Evolutionary conservation across 352 stramenopile species (phyloP).

Genomic region (Phytophthora hibernalis): DNA sequence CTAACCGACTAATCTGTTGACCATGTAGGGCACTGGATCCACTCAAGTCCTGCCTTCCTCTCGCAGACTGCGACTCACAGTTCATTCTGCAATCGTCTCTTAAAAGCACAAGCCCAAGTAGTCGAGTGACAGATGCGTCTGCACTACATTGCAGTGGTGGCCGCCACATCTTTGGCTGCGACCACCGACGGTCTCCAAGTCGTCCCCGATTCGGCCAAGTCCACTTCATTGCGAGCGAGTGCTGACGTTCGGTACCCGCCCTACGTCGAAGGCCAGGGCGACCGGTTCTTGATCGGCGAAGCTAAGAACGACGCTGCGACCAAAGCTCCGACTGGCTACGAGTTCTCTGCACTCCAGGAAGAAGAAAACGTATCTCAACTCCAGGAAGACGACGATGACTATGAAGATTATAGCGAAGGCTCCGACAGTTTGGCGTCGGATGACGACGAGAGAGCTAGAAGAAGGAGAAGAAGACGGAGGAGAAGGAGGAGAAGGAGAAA

Average conservation of each 20-base stretch:
- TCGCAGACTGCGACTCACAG: too few relatives aligned
- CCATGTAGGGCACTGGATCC: too few relatives aligned
- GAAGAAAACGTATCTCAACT: neutral
- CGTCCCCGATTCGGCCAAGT: slow-evolving; percentile 22
- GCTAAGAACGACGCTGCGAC: neutral
- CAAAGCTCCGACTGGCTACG: slow-evolving; percentile 4
- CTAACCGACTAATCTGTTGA: too few relatives aligned
- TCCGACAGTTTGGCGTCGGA: neutral
- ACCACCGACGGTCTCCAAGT: slow-evolving; percentile 22
- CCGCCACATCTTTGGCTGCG: slow-evolving; percentile 12
- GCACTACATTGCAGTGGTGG: slow-evolving; percentile 17
- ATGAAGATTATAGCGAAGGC: slow-evolving; percentile 6
- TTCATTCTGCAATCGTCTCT: slow-evolving; percentile 17
- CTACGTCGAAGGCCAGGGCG: slow-evolving; percentile 26
- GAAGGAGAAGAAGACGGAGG: slow-evolving; percentile 4
- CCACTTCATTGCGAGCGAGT: slow-evolving; percentile 11
- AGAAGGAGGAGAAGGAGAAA: too few relatives aligned
- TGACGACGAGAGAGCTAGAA: neutral
- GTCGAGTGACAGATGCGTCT: slow-evolving; percentile 7
- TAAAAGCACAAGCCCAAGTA: slow-evolving; percentile 3
- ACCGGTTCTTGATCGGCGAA: slow-evolving; percentile 25
- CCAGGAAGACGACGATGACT: slow-evolving; percentile 6
- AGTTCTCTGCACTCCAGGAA: slow-evolving; percentile 5
- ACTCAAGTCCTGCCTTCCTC: neutral
- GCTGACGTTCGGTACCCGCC: slow-evolving; percentile 16